Evolutionary conservation across 805 yeast species (phyloP), one percentile per base, ranked within the genome.

Genomic region (Candida coleopterorum): DNA sequence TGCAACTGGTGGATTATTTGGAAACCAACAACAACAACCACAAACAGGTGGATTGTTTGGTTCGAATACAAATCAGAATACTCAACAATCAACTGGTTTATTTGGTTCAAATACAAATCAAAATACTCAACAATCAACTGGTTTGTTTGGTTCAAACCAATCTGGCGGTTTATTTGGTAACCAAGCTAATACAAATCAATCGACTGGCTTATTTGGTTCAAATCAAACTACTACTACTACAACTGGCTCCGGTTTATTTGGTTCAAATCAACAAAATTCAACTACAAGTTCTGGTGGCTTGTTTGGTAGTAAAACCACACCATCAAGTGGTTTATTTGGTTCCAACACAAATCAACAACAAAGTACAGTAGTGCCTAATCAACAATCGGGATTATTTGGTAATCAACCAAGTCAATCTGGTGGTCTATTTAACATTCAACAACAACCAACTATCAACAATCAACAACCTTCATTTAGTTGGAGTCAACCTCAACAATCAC

Each of bases 401-500:
- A 43, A 35, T 11, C 17, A 10, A 10, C 12, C 25, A 22, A 32
- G 34, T 6, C 28, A 29, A 14, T 21, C 42, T 24, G 39, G 43
- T 6, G 47, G 50, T 11, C 31, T 50, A 8, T 50, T 50, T 43
- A 50, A 53, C 7, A 21, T 9, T n/a, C 54, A 48, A 37, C 57
- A 53, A 37, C 59, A 62, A 41, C 54, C 49, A 38, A 34, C 45
- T 20, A 39, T 37, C 22, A 48, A 41, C 34, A 45, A 39, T 24
- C 32, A 43, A 25, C 81, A 75, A 46, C 81, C 83, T 2, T 72
- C 81, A 2, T 76, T 77, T 58, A 70, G 75, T 9, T 77, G 82
- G 82, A 64, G 40, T 21, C 66, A 58, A 35, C 53, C 51, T 30
- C 58, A 53, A 38, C n/a, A n/a, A n/a, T n/a, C n/a, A n/a, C n/a